phyloP scores from a whole-genome alignment of 805 yeast species.

The Candida schatavii region DNA sequence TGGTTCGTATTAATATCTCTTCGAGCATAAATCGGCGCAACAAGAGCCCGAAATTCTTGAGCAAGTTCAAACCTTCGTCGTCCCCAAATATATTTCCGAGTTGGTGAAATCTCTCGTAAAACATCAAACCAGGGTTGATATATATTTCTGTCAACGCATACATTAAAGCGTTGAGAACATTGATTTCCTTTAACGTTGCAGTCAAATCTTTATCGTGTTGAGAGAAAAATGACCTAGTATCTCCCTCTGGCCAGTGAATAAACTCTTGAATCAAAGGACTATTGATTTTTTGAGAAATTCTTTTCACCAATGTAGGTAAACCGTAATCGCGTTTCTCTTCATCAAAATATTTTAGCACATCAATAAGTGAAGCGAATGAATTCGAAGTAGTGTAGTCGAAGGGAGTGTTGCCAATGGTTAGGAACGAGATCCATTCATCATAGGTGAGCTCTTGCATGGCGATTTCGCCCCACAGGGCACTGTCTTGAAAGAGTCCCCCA shows the following conservation, averaged over 20 bases:
- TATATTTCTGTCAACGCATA: conserved; percentile 55
- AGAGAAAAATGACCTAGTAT: conserved; percentile 34
- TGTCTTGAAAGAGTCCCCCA: conserved; percentile 51
- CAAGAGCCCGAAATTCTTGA: conserved; percentile 44
- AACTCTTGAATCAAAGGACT: conserved; percentile 24
- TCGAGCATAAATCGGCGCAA: conserved; percentile 53
- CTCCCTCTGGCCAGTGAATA: conserved; percentile 26
- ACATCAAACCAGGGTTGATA: conserved; percentile 49
- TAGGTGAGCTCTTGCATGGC: conserved; percentile 36
- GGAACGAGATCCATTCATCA: conserved; percentile 45
- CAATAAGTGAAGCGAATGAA: conserved; percentile 50
- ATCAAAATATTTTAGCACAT: conserved; percentile 55
- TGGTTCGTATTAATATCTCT: conserved; percentile 50
- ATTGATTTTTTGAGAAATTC: conserved; percentile 27
- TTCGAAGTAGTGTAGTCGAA: conserved; percentile 59
- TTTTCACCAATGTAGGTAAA: conserved; percentile 32
- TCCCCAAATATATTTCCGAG: conserved; percentile 41
- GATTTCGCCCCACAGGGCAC: conserved; percentile 45
- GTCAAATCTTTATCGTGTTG: conserved; percentile 34
- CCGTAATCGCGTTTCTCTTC: conserved; percentile 53
- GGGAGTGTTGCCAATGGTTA: conserved; percentile 54
- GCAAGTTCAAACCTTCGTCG: conserved; percentile 37
- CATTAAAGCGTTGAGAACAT: conserved; percentile 42
- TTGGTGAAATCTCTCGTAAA: conserved; percentile 43
- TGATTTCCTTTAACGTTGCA: conserved; percentile 30